Evolutionary conservation across 23 red algal genomes (phyloP).

Genomic region (Gracilaria vermiculophylla): DNA sequence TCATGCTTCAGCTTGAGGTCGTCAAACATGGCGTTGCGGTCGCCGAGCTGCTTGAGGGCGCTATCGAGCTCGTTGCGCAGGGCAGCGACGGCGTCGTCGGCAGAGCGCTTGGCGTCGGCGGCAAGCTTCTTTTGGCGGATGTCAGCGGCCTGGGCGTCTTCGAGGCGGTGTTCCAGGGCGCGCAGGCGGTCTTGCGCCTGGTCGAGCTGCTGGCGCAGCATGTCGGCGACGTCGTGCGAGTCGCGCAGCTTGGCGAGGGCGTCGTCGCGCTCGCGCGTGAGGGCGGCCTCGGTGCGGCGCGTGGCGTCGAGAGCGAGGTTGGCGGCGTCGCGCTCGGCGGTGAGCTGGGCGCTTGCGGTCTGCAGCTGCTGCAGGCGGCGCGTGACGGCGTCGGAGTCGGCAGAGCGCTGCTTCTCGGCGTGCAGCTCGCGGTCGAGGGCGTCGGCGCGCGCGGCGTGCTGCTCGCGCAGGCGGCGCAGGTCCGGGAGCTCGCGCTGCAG

Average conservation of each 20-base stretch:
- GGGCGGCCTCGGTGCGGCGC: not conserved
- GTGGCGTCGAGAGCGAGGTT: not conserved
- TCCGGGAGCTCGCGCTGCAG: not conserved
- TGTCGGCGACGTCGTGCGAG: not conserved
- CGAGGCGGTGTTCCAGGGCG: not conserved
- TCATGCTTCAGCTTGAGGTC: not conserved
- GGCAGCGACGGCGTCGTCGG: constrained; percentile 24
- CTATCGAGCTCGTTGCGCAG: constrained; percentile 39
- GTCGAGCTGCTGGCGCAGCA: not conserved
- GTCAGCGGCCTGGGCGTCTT: constrained; percentile 1
- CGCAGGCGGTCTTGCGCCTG: not conserved
- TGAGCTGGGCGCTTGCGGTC: not conserved
- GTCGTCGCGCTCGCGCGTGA: not conserved
- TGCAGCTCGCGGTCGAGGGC: not conserved
- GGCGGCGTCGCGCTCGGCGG: not conserved
- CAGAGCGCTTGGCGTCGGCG: not conserved
- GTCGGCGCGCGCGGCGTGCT: not conserved
- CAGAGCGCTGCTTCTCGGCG: not conserved
- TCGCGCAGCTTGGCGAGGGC: not conserved
- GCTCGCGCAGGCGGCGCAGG: not conserved
- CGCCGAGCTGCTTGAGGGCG: constrained; percentile 18
- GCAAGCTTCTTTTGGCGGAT: not conserved
- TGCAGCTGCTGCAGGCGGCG: not conserved
- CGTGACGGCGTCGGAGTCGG: not conserved
- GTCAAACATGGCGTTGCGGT: constrained; percentile 21